Evolutionary conservation across 2,329 filamentous ascomycete genomes (phyloP).

Genomic region (Shiraia sp.): DNA sequence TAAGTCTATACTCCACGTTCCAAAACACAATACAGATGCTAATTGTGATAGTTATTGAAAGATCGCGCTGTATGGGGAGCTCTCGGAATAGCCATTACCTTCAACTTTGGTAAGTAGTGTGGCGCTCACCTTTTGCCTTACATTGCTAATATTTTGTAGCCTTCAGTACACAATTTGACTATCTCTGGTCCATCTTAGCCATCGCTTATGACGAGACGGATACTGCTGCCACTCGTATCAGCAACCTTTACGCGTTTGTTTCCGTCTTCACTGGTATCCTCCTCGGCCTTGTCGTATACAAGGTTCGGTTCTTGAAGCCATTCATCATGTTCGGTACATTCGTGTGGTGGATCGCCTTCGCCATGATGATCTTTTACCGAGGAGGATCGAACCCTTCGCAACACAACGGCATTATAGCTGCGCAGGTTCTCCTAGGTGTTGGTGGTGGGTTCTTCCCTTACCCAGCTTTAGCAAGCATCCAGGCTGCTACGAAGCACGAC

Average conservation of each 20-base stretch:
- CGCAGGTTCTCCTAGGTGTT: slow-evolving; percentile 65
- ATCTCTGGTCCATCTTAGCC: slow-evolving; percentile 64
- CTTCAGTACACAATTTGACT: slow-evolving; percentile 67
- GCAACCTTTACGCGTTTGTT: slow-evolving; percentile 61
- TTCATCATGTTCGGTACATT: slow-evolving; percentile 65
- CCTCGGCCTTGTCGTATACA: slow-evolving; percentile 59
- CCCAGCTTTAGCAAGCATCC: slow-evolving; percentile 55
- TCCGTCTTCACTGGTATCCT: slow-evolving; percentile 63
- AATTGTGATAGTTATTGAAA: slow-evolving; percentile 53
- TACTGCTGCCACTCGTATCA: slow-evolving; percentile 61
- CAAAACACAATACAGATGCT: neutral
- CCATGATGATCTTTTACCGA: slow-evolving; percentile 65
- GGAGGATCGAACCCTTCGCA: slow-evolving; percentile 51
- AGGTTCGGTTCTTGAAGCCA: slow-evolving; percentile 61
- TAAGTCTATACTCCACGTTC: slow-evolving; percentile 15
- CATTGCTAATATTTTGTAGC: slow-evolving; percentile 3
- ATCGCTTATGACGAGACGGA: slow-evolving; percentile 65
- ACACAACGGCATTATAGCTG: slow-evolving; percentile 63
- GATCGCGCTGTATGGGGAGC: slow-evolving; percentile 67
- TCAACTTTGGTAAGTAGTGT: slow-evolving; percentile 14
- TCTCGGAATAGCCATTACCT: slow-evolving; percentile 57
- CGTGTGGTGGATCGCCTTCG: slow-evolving; percentile 66
- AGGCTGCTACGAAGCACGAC: slow-evolving; percentile 56
- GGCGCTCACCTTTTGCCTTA: no score
- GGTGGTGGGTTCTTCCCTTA: slow-evolving; percentile 66